These are phyloP conservation scores for Myxozyma monticola DNA, from an alignment of 805 yeast genomes.

Conservation along the genomic window DNA sequence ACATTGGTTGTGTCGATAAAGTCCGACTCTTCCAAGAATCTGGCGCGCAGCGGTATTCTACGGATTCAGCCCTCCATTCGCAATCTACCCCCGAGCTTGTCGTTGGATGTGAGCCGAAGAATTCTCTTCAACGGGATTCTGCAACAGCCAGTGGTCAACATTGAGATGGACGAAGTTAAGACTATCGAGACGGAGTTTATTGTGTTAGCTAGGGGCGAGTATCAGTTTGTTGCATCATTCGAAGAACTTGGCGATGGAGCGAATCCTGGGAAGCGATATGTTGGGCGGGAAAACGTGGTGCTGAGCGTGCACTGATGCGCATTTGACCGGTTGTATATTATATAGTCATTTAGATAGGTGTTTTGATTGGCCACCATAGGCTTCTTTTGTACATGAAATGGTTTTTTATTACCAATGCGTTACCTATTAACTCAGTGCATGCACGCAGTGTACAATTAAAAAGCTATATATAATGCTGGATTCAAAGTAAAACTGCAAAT, in stretches of 20 bases:
- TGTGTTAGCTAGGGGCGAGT: conserved; percentile 73
- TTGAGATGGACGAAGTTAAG: conserved; percentile 47
- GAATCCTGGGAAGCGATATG: conserved; percentile 11
- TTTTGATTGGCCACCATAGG: no score
- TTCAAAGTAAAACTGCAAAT: no score
- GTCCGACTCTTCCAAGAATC: neutral
- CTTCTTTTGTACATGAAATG: no score
- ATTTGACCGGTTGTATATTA: neutral
- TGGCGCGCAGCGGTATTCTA: conserved; percentile 11
- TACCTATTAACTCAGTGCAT: no score
- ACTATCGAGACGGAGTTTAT: conserved; percentile 56
- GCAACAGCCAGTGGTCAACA: conserved; percentile 50
- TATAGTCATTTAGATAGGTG: neutral
- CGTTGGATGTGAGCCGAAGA: conserved; percentile 51
- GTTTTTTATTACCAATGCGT: no score
- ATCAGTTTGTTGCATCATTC: conserved; percentile 72
- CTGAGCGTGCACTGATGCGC: conserved; percentile 9
- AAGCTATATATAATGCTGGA: no score
- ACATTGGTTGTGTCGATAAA: conserved; percentile 9
- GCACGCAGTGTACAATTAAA: no score
- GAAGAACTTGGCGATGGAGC: conserved; percentile 44
- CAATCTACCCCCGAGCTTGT: conserved; percentile 12
- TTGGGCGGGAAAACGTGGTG: conserved; percentile 24
- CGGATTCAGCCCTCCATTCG: conserved; percentile 26
- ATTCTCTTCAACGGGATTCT: conserved; percentile 72